Percentiles rank a stretch among this genome's conserved stretches.
Conservation (phyloP, 176 grass and related monocot species). For the Aegilops umbellulata region DNA sequence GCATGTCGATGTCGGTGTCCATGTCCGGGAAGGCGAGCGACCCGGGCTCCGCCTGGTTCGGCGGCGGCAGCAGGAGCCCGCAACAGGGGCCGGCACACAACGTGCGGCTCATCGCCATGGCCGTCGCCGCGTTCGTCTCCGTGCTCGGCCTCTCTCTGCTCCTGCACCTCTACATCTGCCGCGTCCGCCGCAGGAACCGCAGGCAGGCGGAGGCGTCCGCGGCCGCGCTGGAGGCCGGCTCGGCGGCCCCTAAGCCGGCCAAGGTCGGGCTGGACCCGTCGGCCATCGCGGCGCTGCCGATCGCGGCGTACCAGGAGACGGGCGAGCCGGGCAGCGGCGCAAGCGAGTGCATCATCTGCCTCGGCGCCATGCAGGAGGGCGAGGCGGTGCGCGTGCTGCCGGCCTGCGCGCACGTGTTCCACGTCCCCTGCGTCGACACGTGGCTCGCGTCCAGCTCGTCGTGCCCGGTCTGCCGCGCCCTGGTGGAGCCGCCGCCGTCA, state of each 20-base stretch:
- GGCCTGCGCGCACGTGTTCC: conserved; percentile 52
- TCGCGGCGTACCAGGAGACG: conserved; percentile 10
- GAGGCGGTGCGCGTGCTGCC: conserved; percentile 47
- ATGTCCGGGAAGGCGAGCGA: conserved; percentile 40
- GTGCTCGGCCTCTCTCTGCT: conserved; percentile 46
- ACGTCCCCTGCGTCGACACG: conserved; percentile 51
- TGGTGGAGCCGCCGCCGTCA: conserved; percentile 35
- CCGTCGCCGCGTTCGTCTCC: conserved; percentile 38
- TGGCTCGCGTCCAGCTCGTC: conserved; percentile 63
- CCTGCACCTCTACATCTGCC: conserved; percentile 58
- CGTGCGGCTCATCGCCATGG: conserved; percentile 32
- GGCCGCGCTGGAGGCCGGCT: background rate
- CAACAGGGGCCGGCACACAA: background rate
- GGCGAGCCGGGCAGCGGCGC: background rate
- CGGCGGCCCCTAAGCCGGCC: background rate
- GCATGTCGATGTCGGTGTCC: background rate
- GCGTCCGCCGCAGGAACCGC: conserved; percentile 35
- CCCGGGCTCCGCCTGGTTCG: conserved; percentile 60
- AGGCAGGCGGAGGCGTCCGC: background rate
- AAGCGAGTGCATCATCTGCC: conserved; percentile 59
- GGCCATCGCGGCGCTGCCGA: conserved; percentile 55
- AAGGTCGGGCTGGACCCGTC: conserved; percentile 41
- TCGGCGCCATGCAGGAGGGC: conserved; percentile 39
- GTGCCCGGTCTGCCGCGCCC: conserved; percentile 54
- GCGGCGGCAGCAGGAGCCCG: background rate